Evolutionary conservation across 495 filamentous ascomycete genomes (phyloP), one percentile per base, ranked within the genome.

Genomic region (Cudoniella acicularis): DNA sequence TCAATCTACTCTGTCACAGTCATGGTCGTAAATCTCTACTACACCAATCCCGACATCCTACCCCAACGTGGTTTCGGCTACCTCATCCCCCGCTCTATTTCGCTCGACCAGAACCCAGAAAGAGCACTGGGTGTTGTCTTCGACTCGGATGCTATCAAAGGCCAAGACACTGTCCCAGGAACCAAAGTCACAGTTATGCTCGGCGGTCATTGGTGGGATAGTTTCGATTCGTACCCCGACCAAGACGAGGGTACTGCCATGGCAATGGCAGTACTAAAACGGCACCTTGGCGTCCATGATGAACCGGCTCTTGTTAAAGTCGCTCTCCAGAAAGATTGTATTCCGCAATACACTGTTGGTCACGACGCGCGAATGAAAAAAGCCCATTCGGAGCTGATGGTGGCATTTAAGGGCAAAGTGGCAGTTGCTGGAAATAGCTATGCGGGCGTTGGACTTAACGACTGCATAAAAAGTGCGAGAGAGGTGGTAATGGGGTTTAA

Each of bases 171-270:
- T 22, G 76, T 70, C 10, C 43, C 56, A 65, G 57, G 61, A 16
- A 96, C 91, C 16, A 96, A 96, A 68, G 69, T 99, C 26, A 97
- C 93, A 13, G 88, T 98, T 52, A 96, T 99, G 89, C 72, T 98
- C 21, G 94, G 94, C 51, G 94, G 94, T 4, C 93, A 97, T 73
- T 92, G 87, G 75, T 98, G 92, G 93, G 83, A 90, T 62, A 78
- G 70, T 43, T 70, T 78, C 22, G 69, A 72, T 13, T 47, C 66
- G 0, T 74, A 75, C 41, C 77, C 77, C 45, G 88, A 88, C 0
- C 75, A 81, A 59, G 77, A 85, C 10, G 75, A 86, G 54, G 90
- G 85, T 20, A 72, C 84, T 25, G 63, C 66, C 1, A 87, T 92
- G 80, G 91, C 93, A 17, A 77, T 78, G 23, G 69, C 73, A 8